Evolutionary conservation across 2,329 filamentous ascomycete species (phyloP).

Genomic region (Cryoendolithus antarcticus): DNA sequence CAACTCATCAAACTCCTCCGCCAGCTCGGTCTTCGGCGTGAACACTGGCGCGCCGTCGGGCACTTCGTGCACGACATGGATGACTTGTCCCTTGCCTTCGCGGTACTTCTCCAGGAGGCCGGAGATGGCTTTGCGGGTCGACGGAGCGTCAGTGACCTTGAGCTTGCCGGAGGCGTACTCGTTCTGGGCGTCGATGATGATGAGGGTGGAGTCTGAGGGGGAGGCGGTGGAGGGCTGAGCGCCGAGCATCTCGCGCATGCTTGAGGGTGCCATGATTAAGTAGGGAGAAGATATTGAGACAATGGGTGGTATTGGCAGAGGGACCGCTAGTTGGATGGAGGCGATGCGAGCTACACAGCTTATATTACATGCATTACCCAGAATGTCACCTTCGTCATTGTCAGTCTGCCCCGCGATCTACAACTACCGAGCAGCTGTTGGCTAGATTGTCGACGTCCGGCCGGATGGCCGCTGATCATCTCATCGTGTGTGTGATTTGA

Average conservation of each 20-base stretch:
- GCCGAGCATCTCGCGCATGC: slow-evolving; percentile 44
- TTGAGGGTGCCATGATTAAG: slow-evolving; percentile 14
- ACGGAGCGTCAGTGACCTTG: slow-evolving; percentile 40
- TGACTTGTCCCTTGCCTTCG: slow-evolving; percentile 39
- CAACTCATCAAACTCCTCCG: slow-evolving; percentile 49
- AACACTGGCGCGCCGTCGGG: slow-evolving; percentile 54
- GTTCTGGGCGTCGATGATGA: slow-evolving; percentile 62
- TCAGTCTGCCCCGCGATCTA: too few relatives aligned
- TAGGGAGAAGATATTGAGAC: neutral
- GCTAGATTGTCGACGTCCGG: too few relatives aligned
- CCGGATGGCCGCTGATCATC: too few relatives aligned
- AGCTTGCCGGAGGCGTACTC: slow-evolving; percentile 52
- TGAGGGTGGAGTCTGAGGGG: slow-evolving; percentile 44
- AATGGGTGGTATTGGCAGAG: neutral
- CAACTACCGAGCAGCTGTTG: too few relatives aligned
- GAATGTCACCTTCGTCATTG: slow-evolving; percentile 22
- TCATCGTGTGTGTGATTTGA: too few relatives aligned
- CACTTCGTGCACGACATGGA: slow-evolving; percentile 49
- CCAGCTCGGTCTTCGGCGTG: slow-evolving; percentile 48
- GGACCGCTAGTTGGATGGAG: neutral
- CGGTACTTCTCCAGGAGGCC: slow-evolving; percentile 49
- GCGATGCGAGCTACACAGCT: too few relatives aligned
- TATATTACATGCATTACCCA: too few relatives aligned
- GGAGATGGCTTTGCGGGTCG: slow-evolving; percentile 45
- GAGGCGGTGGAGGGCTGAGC: slow-evolving; percentile 44